Percentiles rank a stretch among this genome's conserved stretches.
Evolutionary conservation across 306 rosid genomes (phyloP).

Genomic region (Prunus salicina): DNA sequence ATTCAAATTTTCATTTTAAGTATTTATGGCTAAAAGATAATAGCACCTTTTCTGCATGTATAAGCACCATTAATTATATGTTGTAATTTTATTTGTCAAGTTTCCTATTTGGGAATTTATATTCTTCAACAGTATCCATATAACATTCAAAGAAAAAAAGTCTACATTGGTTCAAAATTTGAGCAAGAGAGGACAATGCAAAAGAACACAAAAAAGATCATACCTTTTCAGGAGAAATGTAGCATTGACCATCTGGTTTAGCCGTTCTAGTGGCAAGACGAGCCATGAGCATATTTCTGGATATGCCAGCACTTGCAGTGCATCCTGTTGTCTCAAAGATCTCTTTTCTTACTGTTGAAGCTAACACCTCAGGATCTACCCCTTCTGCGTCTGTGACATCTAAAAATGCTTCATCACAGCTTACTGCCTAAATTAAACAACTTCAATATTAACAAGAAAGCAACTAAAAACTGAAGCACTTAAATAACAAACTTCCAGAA

Average conservation of each 20-base stretch:
- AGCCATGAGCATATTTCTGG: conserved; percentile 86
- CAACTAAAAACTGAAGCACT: conserved; percentile 17
- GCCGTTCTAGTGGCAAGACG: conserved; percentile 95
- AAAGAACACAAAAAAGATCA: not conserved
- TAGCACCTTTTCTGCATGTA: not conserved
- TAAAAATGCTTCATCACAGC: conserved; percentile 96
- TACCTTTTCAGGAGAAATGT: conserved; percentile 70
- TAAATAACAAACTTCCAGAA: conserved; percentile 22
- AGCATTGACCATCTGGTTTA: conserved; percentile 91
- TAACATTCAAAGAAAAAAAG: not conserved
- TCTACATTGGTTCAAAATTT: not conserved
- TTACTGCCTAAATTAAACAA: conserved; percentile 68
- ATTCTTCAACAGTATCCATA: not conserved
- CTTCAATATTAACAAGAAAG: conserved; percentile 10
- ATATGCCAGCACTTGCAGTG: conserved; percentile 87
- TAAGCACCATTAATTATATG: not conserved
- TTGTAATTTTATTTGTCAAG: no score
- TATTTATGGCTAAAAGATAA: not conserved
- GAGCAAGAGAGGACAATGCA: not conserved
- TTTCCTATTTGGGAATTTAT: no score
- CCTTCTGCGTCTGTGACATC: conserved; percentile 59
- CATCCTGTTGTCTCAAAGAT: conserved; percentile 77
- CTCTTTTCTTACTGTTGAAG: conserved; percentile 69
- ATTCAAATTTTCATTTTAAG: not conserved
- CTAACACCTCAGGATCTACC: conserved; percentile 65